Evolutionary conservation across 257 asterid species (phyloP).

Genomic region (Ilex aquifolium): DNA sequence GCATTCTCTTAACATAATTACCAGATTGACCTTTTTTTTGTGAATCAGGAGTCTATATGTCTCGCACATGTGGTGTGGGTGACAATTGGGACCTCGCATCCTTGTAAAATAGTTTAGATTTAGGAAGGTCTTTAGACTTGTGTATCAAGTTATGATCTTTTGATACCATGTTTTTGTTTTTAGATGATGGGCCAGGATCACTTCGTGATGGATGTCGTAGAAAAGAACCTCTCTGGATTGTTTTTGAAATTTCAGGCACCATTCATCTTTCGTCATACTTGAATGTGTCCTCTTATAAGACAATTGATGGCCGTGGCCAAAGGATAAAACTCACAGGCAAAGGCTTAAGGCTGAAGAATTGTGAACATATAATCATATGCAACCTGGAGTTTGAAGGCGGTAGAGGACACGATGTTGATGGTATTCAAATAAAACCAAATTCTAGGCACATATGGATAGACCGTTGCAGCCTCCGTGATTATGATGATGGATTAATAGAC

Average conservation of each 20-base stretch:
- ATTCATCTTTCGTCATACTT: conserved; percentile 64
- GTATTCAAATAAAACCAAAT: conserved; percentile 89
- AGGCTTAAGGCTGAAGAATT: conserved; percentile 75
- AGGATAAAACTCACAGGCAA: conserved; percentile 72
- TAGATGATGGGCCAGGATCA: conserved; percentile 95
- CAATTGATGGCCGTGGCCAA: conserved; percentile 92
- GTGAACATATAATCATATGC: conserved; percentile 82
- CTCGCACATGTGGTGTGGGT: not conserved
- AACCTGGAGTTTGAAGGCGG: conserved; percentile 84
- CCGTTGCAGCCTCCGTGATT: conserved; percentile 85
- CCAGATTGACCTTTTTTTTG: not conserved
- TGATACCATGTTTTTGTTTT: conserved; percentile 6
- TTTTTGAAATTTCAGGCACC: conserved; percentile 79
- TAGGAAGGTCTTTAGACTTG: not conserved
- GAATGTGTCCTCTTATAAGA: conserved; percentile 70
- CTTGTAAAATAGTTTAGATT: not conserved
- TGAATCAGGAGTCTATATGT: not conserved
- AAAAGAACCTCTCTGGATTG: conserved; percentile 80
- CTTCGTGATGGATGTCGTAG: conserved; percentile 78
- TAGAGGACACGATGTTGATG: conserved; percentile 87
- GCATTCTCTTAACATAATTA: not conserved
- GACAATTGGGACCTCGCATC: not conserved
- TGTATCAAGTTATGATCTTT: not conserved
- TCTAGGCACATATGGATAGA: conserved; percentile 92
- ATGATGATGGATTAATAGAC: conserved; percentile 83